Percentiles rank a stretch among this genome's conserved stretches.
These are phyloP conservation scores for Alternaria tenuissima DNA, from an alignment of 2,329 filamentous ascomycete genomes.

Conservation along the genomic window DNA sequence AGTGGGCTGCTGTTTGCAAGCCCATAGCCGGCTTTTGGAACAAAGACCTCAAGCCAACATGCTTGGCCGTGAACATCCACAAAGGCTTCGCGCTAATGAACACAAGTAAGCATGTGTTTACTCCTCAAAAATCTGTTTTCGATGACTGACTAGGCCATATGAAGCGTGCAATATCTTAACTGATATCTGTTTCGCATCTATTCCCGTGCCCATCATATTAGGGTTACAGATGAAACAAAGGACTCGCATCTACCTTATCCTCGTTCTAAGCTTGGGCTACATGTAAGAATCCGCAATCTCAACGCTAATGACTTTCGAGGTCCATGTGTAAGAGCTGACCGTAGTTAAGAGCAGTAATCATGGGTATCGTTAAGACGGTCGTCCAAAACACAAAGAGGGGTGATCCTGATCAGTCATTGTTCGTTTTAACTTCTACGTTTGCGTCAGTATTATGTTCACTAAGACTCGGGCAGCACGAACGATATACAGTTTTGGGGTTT, in stretches of 20 bases:
- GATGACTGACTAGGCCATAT: neutral
- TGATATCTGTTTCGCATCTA: constrained; percentile 1
- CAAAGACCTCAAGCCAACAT: neutral
- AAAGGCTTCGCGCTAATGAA: constrained; percentile 1
- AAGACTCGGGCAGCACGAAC: neutral
- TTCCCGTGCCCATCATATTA: neutral
- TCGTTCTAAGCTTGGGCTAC: neutral
- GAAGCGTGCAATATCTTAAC: constrained; percentile 1
- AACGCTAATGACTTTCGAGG: too few relatives aligned
- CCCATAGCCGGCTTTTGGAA: neutral
- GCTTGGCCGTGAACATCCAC: neutral
- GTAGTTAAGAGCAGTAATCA: neutral
- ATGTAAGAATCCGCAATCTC: neutral
- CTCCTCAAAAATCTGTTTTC: neutral
- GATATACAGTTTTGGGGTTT: constrained; percentile 4
- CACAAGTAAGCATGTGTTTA: neutral
- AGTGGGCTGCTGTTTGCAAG: constrained; percentile 1
- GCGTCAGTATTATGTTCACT: neutral
- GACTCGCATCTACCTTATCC: neutral
- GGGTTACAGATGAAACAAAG: neutral
- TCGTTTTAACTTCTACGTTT: neutral
- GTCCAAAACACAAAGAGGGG: constrained; percentile 1
- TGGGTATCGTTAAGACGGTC: neutral
- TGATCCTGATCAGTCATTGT: constrained; percentile 1
- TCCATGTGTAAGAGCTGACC: neutral